phyloP scores from a whole-genome alignment of 805 yeast genomes.

The Metschnikowia baotianmanensis region DNA sequence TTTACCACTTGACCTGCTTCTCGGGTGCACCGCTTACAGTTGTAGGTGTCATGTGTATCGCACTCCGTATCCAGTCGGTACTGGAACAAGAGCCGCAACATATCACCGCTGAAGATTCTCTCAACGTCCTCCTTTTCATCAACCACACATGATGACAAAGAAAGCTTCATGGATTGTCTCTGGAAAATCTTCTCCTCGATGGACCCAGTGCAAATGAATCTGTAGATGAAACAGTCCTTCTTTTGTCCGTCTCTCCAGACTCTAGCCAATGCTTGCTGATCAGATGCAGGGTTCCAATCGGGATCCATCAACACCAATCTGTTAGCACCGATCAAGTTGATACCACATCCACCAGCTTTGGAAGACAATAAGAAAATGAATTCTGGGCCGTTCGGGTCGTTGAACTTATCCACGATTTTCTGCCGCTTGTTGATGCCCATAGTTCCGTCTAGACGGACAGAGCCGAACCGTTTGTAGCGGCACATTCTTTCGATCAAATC shows the following conservation, averaged over 20 bases:
- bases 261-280: slow-evolving; percentile 95
- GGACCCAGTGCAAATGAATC: slow-evolving; percentile 92
- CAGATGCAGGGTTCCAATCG: slow-evolving; percentile 99
- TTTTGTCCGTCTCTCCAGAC: slow-evolving; percentile 99
- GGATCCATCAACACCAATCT: slow-evolving; percentile 82
- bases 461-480: slow-evolving; percentile 69
- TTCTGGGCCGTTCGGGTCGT: slow-evolving; percentile 84
- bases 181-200: slow-evolving; percentile 96
- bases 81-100: slow-evolving; percentile 70
- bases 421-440: slow-evolving; percentile 91
- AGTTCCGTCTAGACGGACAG: slow-evolving; percentile 85
- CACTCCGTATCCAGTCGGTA: slow-evolving; percentile 66
- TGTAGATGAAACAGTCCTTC: slow-evolving; percentile 91
- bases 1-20: slow-evolving; percentile 51
- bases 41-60: slow-evolving; percentile 90
- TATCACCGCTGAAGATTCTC: slow-evolving; percentile 81
- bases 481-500: slow-evolving; percentile 90
- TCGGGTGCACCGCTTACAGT: slow-evolving; percentile 74
- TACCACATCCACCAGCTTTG: slow-evolving; percentile 99
- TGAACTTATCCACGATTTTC: slow-evolving; percentile 85
- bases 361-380: slow-evolving; percentile 87
- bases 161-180: slow-evolving; percentile 91
- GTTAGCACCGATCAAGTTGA: slow-evolving; percentile 94
- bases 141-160: slow-evolving; percentile 91
- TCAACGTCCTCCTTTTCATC: slow-evolving; percentile 97